These are phyloP conservation scores for Penium margaritaceum DNA, from an alignment of 139 green algal species.

Conservation along the genomic window DNA sequence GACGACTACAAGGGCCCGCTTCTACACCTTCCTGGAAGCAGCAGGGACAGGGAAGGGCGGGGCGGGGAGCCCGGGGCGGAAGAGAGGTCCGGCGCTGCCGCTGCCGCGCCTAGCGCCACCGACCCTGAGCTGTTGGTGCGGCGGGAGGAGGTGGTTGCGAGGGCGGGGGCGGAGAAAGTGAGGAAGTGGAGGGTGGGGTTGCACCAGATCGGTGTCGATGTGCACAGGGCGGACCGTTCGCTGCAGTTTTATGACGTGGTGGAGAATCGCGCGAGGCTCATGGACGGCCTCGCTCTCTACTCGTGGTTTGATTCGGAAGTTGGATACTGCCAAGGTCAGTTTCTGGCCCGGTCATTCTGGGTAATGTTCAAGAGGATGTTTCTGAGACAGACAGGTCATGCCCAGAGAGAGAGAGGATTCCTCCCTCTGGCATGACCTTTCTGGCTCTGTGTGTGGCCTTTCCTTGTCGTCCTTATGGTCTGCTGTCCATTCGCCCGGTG, in stretches of 20 bases:
- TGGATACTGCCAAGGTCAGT: constrained; percentile 72
- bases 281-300: constrained; percentile 68
- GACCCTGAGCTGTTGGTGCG: not conserved
- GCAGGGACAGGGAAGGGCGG: too few species aligned
- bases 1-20: not conserved
- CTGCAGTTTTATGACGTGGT: constrained; percentile 33
- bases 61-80: not conserved
- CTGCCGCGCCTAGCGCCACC: too few species aligned
- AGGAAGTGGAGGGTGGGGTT: constrained; percentile 14
- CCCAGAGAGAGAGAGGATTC: too few species aligned
- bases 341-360: too few species aligned
- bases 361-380: too few species aligned
- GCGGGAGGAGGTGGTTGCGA: not conserved
- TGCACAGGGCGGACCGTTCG: constrained; percentile 30
- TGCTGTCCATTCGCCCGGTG: too few species aligned
- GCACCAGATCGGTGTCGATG: constrained; percentile 23
- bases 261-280: constrained; percentile 17
- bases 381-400: too few species aligned
- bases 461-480: too few species aligned
- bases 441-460: too few species aligned
- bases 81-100: not conserved
- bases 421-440: too few species aligned
- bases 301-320: constrained; percentile 66
- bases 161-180: constrained; percentile 8
- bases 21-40: not conserved